Base-by-base conservation (phyloP, 345 rosid genomes). In the Sapria himalayana region DNA sequence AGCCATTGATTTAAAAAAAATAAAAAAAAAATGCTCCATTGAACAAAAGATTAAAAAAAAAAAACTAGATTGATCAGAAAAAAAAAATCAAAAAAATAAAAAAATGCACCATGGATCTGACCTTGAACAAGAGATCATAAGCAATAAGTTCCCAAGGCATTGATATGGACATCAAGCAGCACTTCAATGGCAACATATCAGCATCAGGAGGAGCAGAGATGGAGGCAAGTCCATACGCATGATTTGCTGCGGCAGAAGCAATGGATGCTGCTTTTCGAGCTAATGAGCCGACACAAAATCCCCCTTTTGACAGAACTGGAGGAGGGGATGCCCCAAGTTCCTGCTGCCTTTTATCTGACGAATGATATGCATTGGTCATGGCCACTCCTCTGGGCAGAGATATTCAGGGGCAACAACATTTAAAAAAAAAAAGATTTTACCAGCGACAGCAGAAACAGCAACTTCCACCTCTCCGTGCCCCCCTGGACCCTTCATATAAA, bases 401-500 rank as follows among this genome's bases (percentile, higher is more conserved):
- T n/a, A n/a, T n/a, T n/a, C n/a, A n/a, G n/a, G n/a, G n/a, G n/a
- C n/a, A n/a, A n/a, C n/a, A n/a, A n/a, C n/a, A n/a, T n/a, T n/a
- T n/a, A n/a, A n/a, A 51, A 34, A 31, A 39, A 23, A 8, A 22
- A 41, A 1, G 22, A 23, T 7, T 29, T 15, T 59, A 74, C 95
- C 93, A 23, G 71, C 58, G 59, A 91, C 81, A 42, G 95, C 85
- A 62, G 99, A 71, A 54, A 91, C 95, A 44, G 99, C 92, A 24
- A 77, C 95, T 70, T 91, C 95, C 43, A 91, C 99, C 64, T 84
- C 93, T 50, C 99, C 99, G 45, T 81, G 78, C 55, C 99, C 99
- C 60, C 93, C 95, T 16, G 93, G 99, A 50, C 95, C 99, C 53
- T 58, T 84, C 99, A 91, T 91, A 65, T 65, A 84, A 22, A 84